These are phyloP conservation scores for Nakaseomyces kungkrabaensis DNA, from an alignment of 1,139 yeast species.

Conservation along the genomic window DNA sequence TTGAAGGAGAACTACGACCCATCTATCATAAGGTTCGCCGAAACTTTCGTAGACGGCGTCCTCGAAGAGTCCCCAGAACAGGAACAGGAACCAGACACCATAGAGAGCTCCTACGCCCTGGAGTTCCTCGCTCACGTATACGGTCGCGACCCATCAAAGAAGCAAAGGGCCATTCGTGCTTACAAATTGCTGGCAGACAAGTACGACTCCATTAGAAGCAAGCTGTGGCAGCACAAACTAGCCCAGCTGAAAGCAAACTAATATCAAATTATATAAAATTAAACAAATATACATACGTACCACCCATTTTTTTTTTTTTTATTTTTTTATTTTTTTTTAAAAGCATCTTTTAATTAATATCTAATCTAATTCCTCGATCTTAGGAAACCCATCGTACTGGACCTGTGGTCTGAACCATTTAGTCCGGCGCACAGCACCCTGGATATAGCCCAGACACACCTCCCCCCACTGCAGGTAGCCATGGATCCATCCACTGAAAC, in stretches of 20 bases:
- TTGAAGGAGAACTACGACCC: conserved; percentile 21
- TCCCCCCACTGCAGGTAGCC: conserved; percentile 49
- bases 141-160: conserved; percentile 24
- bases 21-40: conserved; percentile 39
- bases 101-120: conserved; percentile 52
- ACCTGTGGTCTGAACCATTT: conserved; percentile 16
- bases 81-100: conserved; percentile 17
- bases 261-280: background rate
- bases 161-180: conserved; percentile 33
- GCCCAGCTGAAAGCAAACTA: conserved; percentile 5
- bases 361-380: conserved; percentile 3
- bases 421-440: conserved; percentile 6
- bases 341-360: background rate
- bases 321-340: background rate
- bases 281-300: background rate
- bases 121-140: conserved; percentile 53
- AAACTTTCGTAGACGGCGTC: conserved; percentile 31
- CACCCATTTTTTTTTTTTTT: background rate
- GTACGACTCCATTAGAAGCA: conserved; percentile 58
- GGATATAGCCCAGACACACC: conserved; percentile 12
- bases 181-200: conserved; percentile 41
- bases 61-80: conserved; percentile 12
- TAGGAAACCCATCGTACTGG: conserved; percentile 14
- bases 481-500: conserved; percentile 44
- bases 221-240: conserved; percentile 46